phyloP scores from a whole-genome alignment of 1,284 basidiomycete species.

The Ceratobasidium sp. region DNA sequence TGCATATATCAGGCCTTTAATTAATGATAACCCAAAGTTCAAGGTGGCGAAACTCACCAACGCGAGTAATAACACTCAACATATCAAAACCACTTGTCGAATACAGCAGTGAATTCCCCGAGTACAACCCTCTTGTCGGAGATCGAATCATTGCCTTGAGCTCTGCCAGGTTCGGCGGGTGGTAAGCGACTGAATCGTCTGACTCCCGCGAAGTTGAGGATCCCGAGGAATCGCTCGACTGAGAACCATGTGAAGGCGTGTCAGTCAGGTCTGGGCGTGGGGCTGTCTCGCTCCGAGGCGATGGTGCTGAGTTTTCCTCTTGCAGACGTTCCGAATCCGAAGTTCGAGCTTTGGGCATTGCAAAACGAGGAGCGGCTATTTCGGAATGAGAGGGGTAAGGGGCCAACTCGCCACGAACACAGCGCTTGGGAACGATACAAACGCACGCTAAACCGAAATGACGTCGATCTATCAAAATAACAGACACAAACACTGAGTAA shows the following conservation, averaged over 20 bases:
- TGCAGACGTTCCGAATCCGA: neutral
- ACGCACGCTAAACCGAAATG: neutral
- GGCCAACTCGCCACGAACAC: neutral
- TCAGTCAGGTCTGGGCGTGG: neutral
- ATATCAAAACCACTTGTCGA: conserved; percentile 35
- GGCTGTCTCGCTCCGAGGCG: neutral
- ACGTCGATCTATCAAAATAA: neutral
- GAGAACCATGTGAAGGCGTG: neutral
- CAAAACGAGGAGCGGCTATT: neutral
- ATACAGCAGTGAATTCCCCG: conserved; percentile 30
- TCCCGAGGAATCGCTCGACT: neutral
- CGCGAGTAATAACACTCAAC: conserved; percentile 30
- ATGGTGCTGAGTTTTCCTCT: neutral
- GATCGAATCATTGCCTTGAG: conserved; percentile 32
- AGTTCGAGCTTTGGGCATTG: neutral
- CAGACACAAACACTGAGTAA: neutral
- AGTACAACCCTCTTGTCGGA: conserved; percentile 23
- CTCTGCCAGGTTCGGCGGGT: conserved; percentile 21
- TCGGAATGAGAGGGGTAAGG: neutral
- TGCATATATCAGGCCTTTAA: neutral
- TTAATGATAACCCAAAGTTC: neutral
- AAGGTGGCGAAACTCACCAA: neutral
- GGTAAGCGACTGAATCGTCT: conserved; percentile 14
- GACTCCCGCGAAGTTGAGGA: neutral
- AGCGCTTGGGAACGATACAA: neutral